These are phyloP conservation scores for Ceratobasidium sp. DNA, from an alignment of 1,284 basidiomycete genomes.

Conservation along the genomic window DNA sequence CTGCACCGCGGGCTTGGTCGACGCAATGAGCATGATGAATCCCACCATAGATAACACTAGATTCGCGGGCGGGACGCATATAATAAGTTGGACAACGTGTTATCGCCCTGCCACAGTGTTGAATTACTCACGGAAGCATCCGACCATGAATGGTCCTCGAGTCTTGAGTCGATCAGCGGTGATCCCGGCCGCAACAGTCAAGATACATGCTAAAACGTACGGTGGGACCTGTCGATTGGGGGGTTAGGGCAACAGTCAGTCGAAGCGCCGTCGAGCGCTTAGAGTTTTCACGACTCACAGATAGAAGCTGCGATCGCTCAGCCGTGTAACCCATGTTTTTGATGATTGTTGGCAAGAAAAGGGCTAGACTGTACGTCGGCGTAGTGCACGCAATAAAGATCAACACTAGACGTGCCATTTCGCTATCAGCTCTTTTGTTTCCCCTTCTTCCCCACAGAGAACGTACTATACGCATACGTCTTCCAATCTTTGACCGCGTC, in stretches of 20 bases:
- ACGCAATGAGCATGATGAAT: conserved; percentile 51
- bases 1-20: conserved; percentile 49
- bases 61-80: neutral
- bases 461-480: conserved; percentile 63
- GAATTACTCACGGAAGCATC: conserved; percentile 37
- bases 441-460: conserved; percentile 50
- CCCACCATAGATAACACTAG: conserved; percentile 50
- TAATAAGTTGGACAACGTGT: conserved; percentile 8
- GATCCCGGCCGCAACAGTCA: conserved; percentile 51
- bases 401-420: conserved; percentile 9
- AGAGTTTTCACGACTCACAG: conserved; percentile 10
- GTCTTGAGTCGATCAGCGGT: conserved; percentile 42
- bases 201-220: conserved; percentile 46
- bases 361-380: conserved; percentile 55
- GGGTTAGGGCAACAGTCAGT: neutral
- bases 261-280: neutral
- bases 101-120: neutral
- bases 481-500: conserved; percentile 64
- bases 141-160: conserved; percentile 38
- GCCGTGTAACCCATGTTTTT: conserved; percentile 57
- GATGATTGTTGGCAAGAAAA: conserved; percentile 67
- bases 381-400: conserved; percentile 53
- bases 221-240: conserved; percentile 19
- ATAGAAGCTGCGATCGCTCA: conserved; percentile 50
- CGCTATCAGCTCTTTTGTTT: neutral